Conservation (phyloP, 2,329 filamentous ascomycete species). For the Elsinoe australis region DNA sequence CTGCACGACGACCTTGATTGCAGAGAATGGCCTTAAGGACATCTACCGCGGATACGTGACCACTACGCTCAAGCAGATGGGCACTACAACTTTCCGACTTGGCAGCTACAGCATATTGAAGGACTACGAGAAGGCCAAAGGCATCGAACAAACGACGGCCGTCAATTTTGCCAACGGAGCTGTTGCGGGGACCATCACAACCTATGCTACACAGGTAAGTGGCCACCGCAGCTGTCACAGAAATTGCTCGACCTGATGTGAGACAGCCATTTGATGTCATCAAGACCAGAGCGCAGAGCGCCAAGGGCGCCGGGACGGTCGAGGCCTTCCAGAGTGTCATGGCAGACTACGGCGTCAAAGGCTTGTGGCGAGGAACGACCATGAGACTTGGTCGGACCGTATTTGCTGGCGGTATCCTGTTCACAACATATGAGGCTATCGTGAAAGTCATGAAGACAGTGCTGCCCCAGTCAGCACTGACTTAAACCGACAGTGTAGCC, state of each 20-base stretch:
- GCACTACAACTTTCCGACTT: constrained; percentile 55
- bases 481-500: background rate
- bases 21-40: constrained; percentile 45
- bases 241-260: background rate
- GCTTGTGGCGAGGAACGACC: constrained; percentile 60
- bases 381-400: constrained; percentile 59
- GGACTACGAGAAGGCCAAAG: constrained; percentile 45
- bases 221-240: background rate
- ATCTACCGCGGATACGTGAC: constrained; percentile 53
- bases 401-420: constrained; percentile 59
- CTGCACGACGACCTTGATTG: constrained; percentile 43
- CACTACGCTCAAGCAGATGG: constrained; percentile 56
- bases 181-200: constrained; percentile 53
- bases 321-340: constrained; percentile 51
- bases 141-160: constrained; percentile 44
- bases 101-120: constrained; percentile 58
- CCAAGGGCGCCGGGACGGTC: constrained; percentile 48
- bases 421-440: constrained; percentile 55
- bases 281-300: constrained; percentile 56
- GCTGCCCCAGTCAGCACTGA: constrained; percentile 11
- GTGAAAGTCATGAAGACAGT: constrained; percentile 41
- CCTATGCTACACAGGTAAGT: constrained; percentile 39
- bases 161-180: constrained; percentile 57
- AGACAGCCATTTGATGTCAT: constrained; percentile 54
- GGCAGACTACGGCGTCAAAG: constrained; percentile 50